Conservation (phyloP, 108 stramenopile genomes). For the Ochromonas danica region DNA sequence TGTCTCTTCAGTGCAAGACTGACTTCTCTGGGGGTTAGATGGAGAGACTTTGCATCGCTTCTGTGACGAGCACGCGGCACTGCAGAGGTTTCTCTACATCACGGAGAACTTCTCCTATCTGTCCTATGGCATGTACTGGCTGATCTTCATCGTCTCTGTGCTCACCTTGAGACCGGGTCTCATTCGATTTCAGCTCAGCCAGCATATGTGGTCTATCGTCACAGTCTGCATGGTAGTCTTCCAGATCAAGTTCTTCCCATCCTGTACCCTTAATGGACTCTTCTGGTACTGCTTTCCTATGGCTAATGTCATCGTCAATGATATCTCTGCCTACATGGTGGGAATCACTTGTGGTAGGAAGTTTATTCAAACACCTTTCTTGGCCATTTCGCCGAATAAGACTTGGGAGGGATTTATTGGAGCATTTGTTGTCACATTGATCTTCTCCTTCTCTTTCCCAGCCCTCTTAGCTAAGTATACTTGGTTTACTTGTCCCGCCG, state of each 20-base stretch:
- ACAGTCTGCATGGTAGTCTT: conserved; percentile 82
- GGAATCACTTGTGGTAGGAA: conserved; percentile 88
- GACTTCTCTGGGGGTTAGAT: conserved; percentile 59
- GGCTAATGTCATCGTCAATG: conserved; percentile 87
- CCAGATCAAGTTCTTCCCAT: conserved; percentile 70
- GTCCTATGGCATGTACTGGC: conserved; percentile 73
- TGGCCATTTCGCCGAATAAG: conserved; percentile 77
- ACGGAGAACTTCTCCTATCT: conserved; percentile 63
- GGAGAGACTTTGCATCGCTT: conserved; percentile 19
- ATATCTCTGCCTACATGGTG: conserved; percentile 87
- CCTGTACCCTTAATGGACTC: conserved; percentile 93
- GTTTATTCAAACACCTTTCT: conserved; percentile 80
- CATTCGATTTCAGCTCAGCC: conserved; percentile 91
- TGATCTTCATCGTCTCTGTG: conserved; percentile 83
- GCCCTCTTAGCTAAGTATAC: conserved; percentile 69
- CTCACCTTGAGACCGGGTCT: conserved; percentile 80
- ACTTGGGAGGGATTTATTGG: conserved; percentile 98
- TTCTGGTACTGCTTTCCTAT: conserved; percentile 96
- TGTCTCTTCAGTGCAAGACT: too few relatives aligned
- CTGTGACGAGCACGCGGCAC: conserved; percentile 30
- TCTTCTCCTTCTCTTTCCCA: conserved; percentile 80
- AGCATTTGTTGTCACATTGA: conserved; percentile 80
- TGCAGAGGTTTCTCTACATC: conserved; percentile 43
- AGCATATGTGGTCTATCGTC: conserved; percentile 91
- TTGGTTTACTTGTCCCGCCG: conserved; percentile 86